A percentile compares a stretch with the other conserved stretches of the same genome.
Evolutionary conservation across 2,329 filamentous ascomycete species (phyloP).

Genomic region (Hirsutella thompsonii): DNA sequence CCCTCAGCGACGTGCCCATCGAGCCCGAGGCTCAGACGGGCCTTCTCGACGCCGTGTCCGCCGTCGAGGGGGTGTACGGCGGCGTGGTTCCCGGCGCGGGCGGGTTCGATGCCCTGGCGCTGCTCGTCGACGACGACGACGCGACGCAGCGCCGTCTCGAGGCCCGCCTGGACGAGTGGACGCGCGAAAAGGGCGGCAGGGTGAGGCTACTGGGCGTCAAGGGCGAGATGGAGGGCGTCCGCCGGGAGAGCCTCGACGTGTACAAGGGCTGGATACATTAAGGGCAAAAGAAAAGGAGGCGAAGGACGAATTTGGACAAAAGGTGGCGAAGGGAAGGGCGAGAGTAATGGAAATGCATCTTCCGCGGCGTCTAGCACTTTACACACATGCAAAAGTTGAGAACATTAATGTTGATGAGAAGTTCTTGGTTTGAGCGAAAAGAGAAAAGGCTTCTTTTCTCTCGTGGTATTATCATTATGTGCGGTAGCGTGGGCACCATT

Average conservation of each 20-base stretch:
- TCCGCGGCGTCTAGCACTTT: too few species aligned
- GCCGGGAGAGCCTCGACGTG: constrained; percentile 28
- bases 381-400: too few species aligned
- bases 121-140: constrained; percentile 64
- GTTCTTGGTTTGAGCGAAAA: too few species aligned
- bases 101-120: constrained; percentile 77
- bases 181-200: constrained; percentile 39
- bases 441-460: too few species aligned
- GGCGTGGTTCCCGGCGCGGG: constrained; percentile 91
- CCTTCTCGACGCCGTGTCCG: constrained; percentile 64
- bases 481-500: neutral
- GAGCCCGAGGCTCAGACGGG: constrained; percentile 79
- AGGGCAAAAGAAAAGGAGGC: neutral
- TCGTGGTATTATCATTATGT: neutral
- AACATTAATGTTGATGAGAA: too few species aligned
- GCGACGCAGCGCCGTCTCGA: constrained; percentile 48
- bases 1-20: constrained; percentile 64
- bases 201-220: constrained; percentile 58
- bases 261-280: constrained; percentile 31
- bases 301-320: neutral
- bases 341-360: neutral
- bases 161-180: constrained; percentile 54
- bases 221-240: constrained; percentile 59
- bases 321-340: neutral
- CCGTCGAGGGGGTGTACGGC: constrained; percentile 67